A percentile compares a stretch with the other conserved stretches of the same genome.
These are phyloP conservation scores for Aspergillus fumigatus DNA, from an alignment of 2,329 filamentous ascomycete genomes.

Conservation along the genomic window DNA sequence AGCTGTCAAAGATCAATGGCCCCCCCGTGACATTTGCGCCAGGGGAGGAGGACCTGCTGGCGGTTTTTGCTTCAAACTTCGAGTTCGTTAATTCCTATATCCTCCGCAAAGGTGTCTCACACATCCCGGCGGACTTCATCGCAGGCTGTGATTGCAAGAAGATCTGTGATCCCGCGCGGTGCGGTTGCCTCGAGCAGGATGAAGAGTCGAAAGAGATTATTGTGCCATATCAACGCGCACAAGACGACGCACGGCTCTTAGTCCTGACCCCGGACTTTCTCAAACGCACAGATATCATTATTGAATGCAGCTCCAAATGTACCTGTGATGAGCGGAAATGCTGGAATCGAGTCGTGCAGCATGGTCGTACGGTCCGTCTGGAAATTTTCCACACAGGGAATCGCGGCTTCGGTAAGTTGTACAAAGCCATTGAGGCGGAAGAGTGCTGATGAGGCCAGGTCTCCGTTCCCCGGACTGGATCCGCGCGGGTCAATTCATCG, in stretches of 20 bases:
- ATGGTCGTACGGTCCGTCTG: constrained; percentile 35
- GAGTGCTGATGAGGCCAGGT: constrained; percentile 19
- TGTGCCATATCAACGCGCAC: constrained; percentile 24
- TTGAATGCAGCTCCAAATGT: constrained; percentile 40
- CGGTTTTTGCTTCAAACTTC: constrained; percentile 30
- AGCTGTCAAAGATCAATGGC: constrained; percentile 23
- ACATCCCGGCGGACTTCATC: constrained; percentile 26
- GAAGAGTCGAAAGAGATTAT: constrained; percentile 25
- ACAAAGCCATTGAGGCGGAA: background rate
- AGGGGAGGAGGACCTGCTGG: constrained; percentile 12
- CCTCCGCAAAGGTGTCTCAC: constrained; percentile 27
- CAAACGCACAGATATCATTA: constrained; percentile 32
- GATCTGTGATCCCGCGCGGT: constrained; percentile 22
- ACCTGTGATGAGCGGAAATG: constrained; percentile 29
- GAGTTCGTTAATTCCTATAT: constrained; percentile 37
- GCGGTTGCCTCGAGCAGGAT: constrained; percentile 30
- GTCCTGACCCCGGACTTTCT: constrained; percentile 31
- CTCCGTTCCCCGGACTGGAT: constrained; percentile 37
- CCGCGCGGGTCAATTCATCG: constrained; percentile 42
- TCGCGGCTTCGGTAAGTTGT: constrained; percentile 38
- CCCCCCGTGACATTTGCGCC: constrained; percentile 24
- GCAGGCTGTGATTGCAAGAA: constrained; percentile 29
- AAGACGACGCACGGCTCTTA: constrained; percentile 12
- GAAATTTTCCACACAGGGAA: constrained; percentile 41
- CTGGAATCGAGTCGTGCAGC: constrained; percentile 41